Evolutionary conservation across 2,329 filamentous ascomycete species (phyloP).

Genomic region (Tympanopsis confertula): DNA sequence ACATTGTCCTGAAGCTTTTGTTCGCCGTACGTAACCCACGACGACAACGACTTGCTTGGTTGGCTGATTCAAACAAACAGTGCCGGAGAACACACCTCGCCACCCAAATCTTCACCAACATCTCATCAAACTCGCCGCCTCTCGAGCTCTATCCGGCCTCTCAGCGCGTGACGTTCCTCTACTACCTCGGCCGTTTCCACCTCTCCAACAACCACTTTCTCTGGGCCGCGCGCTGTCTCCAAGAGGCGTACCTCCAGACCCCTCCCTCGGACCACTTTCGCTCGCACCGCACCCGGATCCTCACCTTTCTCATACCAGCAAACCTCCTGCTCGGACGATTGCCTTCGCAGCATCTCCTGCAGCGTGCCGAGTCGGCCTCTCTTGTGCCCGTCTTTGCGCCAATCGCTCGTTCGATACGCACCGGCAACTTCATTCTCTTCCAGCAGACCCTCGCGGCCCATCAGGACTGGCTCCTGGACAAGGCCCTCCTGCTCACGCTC

Average conservation of each 20-base stretch:
- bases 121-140: slow-evolving; percentile 71
- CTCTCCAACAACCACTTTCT: slow-evolving; percentile 76
- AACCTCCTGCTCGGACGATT: slow-evolving; percentile 81
- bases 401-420: slow-evolving; percentile 59
- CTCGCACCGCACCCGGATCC: slow-evolving; percentile 66
- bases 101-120: slow-evolving; percentile 80
- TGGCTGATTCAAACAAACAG: slow-evolving; percentile 20
- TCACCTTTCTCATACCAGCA: slow-evolving; percentile 71
- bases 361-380: slow-evolving; percentile 56
- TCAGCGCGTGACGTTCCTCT: slow-evolving; percentile 84
- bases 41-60: background rate
- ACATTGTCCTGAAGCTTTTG: slow-evolving; percentile 76
- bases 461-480: slow-evolving; percentile 64
- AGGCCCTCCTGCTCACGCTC: slow-evolving; percentile 65
- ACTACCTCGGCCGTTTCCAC: slow-evolving; percentile 84
- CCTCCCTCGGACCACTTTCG: slow-evolving; percentile 42
- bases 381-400: slow-evolving; percentile 60
- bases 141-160: slow-evolving; percentile 71
- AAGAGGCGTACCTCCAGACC: slow-evolving; percentile 68
- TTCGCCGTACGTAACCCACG: slow-evolving; percentile 51
- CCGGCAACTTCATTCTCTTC: slow-evolving; percentile 65
- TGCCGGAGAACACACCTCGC: slow-evolving; percentile 74
- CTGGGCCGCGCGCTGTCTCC: slow-evolving; percentile 62
- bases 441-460: slow-evolving; percentile 54
- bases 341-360: slow-evolving; percentile 55